Evolutionary conservation across 2,329 filamentous ascomycete genomes (phyloP), one percentile per base, ranked within the genome.

Genomic region (Thermochaetoides dissita): DNA sequence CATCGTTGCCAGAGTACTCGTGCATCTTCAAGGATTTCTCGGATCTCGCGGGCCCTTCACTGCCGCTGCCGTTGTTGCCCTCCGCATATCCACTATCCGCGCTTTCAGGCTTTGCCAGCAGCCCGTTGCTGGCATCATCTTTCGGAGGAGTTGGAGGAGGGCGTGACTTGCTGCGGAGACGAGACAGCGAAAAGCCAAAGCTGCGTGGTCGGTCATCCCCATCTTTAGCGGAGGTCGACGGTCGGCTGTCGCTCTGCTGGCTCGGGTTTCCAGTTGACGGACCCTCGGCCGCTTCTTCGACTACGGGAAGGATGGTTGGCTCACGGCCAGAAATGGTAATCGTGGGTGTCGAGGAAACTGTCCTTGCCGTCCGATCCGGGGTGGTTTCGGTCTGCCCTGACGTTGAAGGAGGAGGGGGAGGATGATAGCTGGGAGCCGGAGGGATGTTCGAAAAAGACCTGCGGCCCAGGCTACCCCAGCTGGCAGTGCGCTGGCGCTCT

Each of bases 251-350:
- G 37, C 51, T 58, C 71, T 74, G 44, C 65, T 63, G 69, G 54
- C 74, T 76, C 41, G 71, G 70, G 30, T 70, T 74, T 2, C 77
- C 76, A 24, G 77, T 71, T 46, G 81, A 84, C 7, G 71, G 74
- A 8, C 70, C 79, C 59, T 95, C 89, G 6, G 78, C 83, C n/a
- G 78, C 81, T 62, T 96, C 89, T 51, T 94, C 84, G 6, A 96
- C 87, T 8, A 95, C 80, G 0, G 89, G 89, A 2, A 96, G 64
- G 1, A 63, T 71, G 55, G 57, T 49, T 10, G 58, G 55, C 64
- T 83, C 57, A 64, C 71, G 50, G 68, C 69, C n/a, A 33, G 31
- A 33, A 33, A n/a, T 6, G 31, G 31, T n/a, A 9, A 33, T 33
- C 31, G 31, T 33, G 3, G 31, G 31, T 33, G 31, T 33, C 6